These are phyloP conservation scores for Arthrocladium fulminans DNA, from an alignment of 2,329 filamentous ascomycete species.

Conservation along the genomic window DNA sequence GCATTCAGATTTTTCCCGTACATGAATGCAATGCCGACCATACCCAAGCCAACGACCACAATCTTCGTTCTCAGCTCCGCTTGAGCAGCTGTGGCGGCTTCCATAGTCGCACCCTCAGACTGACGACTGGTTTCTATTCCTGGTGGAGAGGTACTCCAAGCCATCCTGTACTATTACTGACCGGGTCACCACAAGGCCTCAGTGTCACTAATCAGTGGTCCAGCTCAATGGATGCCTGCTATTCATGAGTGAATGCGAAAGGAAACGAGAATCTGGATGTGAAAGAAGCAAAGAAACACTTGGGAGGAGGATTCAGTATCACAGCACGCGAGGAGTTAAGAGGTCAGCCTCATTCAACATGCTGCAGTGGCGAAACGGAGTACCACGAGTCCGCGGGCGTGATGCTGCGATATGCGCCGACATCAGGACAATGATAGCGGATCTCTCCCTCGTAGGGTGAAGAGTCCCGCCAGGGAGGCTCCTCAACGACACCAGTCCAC, in stretches of 20 bases:
- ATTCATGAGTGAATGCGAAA: conserved; percentile 2
- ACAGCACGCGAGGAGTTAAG: not conserved
- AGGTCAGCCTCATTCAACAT: not conserved
- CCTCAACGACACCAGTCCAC: not conserved
- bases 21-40: conserved; percentile 88
- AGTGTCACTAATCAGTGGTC: not conserved
- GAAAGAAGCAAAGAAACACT: not conserved
- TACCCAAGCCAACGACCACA: conserved; percentile 79
- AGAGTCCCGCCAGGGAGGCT: not conserved
- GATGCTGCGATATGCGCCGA: conserved; percentile 4
- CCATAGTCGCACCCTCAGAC: conserved; percentile 20
- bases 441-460: not conserved
- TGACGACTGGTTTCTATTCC: conserved; percentile 23
- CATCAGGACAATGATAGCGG: not conserved
- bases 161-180: conserved; percentile 12
- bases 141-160: conserved; percentile 24
- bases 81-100: conserved; percentile 12
- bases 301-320: not conserved
- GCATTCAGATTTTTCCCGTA: conserved; percentile 44
- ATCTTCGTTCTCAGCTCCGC: conserved; percentile 51
- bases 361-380: not conserved
- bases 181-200: not conserved
- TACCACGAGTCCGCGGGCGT: conserved; percentile 6
- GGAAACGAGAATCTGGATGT: not conserved
- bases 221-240: conserved; percentile 3